These are phyloP conservation scores for Marvania coccoides DNA, from an alignment of 139 green algal genomes.

Conservation along the genomic window DNA sequence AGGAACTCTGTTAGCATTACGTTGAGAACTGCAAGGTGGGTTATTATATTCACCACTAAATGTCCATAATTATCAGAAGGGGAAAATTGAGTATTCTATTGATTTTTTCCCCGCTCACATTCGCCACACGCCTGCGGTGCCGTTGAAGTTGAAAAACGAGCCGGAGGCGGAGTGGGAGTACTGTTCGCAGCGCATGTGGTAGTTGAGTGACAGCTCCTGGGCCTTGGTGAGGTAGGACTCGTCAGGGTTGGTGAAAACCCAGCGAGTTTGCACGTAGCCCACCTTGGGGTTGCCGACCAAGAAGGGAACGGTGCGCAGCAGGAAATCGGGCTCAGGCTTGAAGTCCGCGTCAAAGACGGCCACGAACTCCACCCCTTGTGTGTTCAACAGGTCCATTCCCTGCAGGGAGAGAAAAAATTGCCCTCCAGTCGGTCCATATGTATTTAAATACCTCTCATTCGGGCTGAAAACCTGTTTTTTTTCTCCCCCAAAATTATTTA, in stretches of 20 bases:
- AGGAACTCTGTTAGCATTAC: no score
- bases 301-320: conserved; percentile 51
- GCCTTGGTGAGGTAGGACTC: conserved; percentile 79
- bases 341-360: conserved; percentile 90
- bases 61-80: no score
- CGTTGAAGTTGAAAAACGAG: conserved; percentile 91
- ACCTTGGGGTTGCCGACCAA: conserved; percentile 52
- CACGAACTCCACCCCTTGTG: conserved; percentile 51
- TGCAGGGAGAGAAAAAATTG: no score
- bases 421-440: no score
- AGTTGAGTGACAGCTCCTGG: conserved; percentile 66
- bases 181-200: conserved; percentile 83
- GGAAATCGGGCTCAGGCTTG: conserved; percentile 70
- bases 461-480: no score
- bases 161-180: conserved; percentile 55
- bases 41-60: no score
- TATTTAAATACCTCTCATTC: no score
- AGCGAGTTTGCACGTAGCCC: conserved; percentile 72
- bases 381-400: conserved; percentile 47
- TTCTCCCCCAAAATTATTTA: not conserved
- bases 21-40: no score
- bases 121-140: conserved; percentile 67
- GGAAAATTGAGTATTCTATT: no score
- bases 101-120: no score
- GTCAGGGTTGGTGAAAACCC: conserved; percentile 76